Evolutionary conservation across 176 grass and related monocot species (phyloP).

Genomic region (Carex kokanica): DNA sequence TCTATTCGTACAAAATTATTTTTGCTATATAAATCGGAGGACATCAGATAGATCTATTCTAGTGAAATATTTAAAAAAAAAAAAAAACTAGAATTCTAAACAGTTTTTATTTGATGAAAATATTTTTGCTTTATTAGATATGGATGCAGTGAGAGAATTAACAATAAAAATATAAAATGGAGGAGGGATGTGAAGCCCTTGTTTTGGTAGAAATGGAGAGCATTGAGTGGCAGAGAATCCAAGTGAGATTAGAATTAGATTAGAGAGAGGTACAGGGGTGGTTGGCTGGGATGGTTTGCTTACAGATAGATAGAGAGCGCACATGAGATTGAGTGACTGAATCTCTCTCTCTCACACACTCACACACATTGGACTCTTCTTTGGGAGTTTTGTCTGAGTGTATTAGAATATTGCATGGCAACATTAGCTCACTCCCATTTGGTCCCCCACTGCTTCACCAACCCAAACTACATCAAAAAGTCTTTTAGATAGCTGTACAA

Average conservation of each 20-base stretch:
- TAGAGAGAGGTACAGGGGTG: slow-evolving; percentile 14
- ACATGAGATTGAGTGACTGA: slow-evolving; percentile 35
- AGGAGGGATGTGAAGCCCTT: not conserved
- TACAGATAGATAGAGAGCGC: slow-evolving; percentile 20
- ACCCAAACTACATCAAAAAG: not conserved
- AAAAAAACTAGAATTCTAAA: not conserved
- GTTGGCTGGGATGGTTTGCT: slow-evolving; percentile 31
- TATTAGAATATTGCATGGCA: not conserved
- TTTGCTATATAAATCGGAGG: not conserved
- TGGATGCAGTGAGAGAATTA: not conserved
- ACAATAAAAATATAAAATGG: not conserved
- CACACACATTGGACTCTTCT: not conserved
- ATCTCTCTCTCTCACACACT: slow-evolving; percentile 31
- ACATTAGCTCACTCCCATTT: not conserved
- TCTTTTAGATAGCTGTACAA: too few relatives aligned
- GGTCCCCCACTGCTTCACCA: slow-evolving; percentile 9
- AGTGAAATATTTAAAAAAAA: not conserved
- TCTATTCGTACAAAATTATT: not conserved
- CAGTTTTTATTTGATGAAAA: not conserved
- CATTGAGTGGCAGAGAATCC: not conserved
- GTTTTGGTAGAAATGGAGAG: slow-evolving; percentile 17
- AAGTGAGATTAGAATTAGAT: slow-evolving; percentile 30
- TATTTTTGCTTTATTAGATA: not conserved
- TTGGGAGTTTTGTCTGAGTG: not conserved
- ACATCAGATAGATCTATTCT: not conserved